These are phyloP conservation scores for Ichthyophthirius multifiliis DNA, from an alignment of 169 alveolate genomes.

Conservation along the genomic window DNA sequence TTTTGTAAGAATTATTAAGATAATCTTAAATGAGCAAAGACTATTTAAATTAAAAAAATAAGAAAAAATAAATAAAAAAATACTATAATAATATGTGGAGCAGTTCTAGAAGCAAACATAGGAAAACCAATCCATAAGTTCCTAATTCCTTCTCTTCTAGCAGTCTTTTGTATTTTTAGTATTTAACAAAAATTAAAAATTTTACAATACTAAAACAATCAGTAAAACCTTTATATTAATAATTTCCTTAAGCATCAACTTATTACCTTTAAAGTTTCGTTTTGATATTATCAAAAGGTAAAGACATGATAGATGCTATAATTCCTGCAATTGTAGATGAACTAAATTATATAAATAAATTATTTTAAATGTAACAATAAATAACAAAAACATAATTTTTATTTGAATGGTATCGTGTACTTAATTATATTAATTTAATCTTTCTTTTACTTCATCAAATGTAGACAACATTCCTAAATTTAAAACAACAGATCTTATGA, in stretches of 20 bases:
- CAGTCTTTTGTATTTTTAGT: conserved; percentile 16
- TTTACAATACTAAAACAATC: conserved; percentile 77
- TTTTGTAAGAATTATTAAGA: too few relatives aligned
- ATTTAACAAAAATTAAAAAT: not conserved
- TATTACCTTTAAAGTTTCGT: conserved; percentile 89
- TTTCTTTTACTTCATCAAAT: conserved; percentile 38
- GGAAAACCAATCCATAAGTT: conserved; percentile 94
- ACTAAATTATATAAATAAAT: not conserved
- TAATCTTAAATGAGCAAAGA: too few relatives aligned
- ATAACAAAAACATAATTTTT: conserved; percentile 14
- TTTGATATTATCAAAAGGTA: conserved; percentile 96
- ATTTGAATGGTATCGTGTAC: conserved; percentile 14
- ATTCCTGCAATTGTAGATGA: conserved; percentile 93
- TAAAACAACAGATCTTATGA: conserved; percentile 93
- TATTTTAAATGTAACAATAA: not conserved
- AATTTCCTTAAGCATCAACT: conserved; percentile 60
- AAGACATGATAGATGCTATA: conserved; percentile 91
- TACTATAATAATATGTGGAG: conserved; percentile 95
- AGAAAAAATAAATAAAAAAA: too few relatives aligned
- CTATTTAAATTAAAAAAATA: too few relatives aligned
- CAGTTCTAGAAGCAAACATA: conserved; percentile 94
- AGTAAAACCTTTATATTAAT: conserved; percentile 86
- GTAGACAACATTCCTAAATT: conserved; percentile 85
- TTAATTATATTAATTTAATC: conserved; percentile 21
- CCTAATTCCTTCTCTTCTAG: conserved; percentile 88